Evolutionary conservation across 2,329 filamentous ascomycete genomes (phyloP), one percentile per base, ranked within the genome.

Genomic region (Didymellaceae sp.): DNA sequence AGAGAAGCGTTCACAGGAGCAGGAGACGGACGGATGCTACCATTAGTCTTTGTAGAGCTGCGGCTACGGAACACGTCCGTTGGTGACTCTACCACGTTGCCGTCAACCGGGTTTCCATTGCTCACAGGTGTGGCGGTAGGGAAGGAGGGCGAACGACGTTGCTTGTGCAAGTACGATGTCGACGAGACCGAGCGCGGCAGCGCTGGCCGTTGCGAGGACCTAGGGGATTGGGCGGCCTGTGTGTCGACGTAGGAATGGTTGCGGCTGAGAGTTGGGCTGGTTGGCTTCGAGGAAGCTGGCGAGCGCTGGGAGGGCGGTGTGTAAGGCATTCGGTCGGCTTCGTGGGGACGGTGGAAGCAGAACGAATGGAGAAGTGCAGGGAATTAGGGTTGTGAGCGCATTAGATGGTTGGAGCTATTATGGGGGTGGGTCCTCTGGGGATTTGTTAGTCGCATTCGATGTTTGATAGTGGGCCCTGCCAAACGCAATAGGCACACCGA

Each of bases 1-100:
- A 84, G 78, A 52, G 85, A 82, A 75, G 90, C 86, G 57, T 86
- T 90, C 57, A 91, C 75, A 14, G 91, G 90, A n/a, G 90, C 87
- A 13, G 91, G 90, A 38, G 91, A 95, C 72, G 92, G 89, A 63
- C 90, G 85, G 55, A 95, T 78, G 74, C 85, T 90, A 71, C 79
- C 79, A 68, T 79, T 81, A 34, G 49, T 35, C 46, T 77, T 65
- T 53, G 58, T 49, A 31, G 67, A 65, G 46, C 72, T 52, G 64
- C 67, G 57, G 64, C 55, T 46, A 18, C 55, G 58, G 49, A 35
- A 54, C 8, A 55, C 51, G 17, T 66, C 65, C 26, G 63, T 55
- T 20, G 59, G 51, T 22, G 55, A 35, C 32, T 59, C 59, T 55
- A 65, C 53, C 39, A 35, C 26, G 24, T 24, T 39, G 41, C 54